phyloP scores from a whole-genome alignment of 805 yeast genomes.

The Candida sithepensis region DNA sequence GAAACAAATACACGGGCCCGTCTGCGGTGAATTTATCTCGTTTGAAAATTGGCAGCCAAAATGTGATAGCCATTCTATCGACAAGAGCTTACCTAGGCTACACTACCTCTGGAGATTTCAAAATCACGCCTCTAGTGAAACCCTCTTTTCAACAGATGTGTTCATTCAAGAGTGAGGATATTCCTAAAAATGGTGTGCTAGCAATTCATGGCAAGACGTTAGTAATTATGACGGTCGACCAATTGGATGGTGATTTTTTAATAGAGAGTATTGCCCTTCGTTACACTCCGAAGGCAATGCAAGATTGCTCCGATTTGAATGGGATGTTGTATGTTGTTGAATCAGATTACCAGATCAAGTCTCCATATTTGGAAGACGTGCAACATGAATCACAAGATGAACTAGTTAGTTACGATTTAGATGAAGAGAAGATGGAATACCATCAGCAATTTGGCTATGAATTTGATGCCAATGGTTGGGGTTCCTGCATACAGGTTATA shows the following conservation, averaged over 20 bases:
- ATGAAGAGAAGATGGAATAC: constrained; percentile 33
- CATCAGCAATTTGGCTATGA: constrained; percentile 46
- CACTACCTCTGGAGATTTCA: constrained; percentile 32
- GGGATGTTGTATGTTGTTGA: constrained; percentile 40
- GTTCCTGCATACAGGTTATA: constrained; percentile 52
- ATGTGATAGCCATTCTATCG: constrained; percentile 46
- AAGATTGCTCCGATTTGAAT: constrained; percentile 22
- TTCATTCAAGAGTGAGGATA: constrained; percentile 61
- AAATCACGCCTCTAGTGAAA: constrained; percentile 45
- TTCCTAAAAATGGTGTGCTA: constrained; percentile 54
- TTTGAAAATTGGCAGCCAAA: constrained; percentile 29
- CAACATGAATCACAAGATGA: constrained; percentile 18
- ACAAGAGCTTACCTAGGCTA: constrained; percentile 55
- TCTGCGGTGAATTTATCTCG: constrained; percentile 51
- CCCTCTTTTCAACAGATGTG: constrained; percentile 43
- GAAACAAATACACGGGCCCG: constrained; percentile 72
- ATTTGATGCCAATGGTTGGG: constrained; percentile 34
- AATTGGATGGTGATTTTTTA: constrained; percentile 30
- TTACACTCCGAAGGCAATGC: constrained; percentile 48
- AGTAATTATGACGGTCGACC: constrained; percentile 53
- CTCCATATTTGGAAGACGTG: constrained; percentile 26
- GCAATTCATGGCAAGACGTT: constrained; percentile 53
- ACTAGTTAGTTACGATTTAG: constrained; percentile 19
- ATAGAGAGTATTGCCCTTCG: constrained; percentile 41
- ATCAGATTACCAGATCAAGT: constrained; percentile 37